phyloP scores from a whole-genome alignment of 2,329 filamentous ascomycete genomes.

The Hypoxylon sp. region DNA sequence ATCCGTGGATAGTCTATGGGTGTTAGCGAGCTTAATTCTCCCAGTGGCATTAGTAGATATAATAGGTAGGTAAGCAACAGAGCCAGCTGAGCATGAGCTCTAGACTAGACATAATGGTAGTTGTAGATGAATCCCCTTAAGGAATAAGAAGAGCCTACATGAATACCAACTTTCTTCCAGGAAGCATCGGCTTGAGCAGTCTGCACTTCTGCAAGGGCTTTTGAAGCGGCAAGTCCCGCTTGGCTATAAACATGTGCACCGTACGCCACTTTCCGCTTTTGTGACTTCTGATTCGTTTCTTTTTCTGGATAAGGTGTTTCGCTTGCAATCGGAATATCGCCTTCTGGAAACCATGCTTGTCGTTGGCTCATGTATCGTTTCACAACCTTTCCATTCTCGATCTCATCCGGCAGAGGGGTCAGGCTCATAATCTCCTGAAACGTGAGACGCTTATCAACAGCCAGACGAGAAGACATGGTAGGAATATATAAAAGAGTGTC shows the following conservation, averaged over 20 bases:
- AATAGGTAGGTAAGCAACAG: background rate
- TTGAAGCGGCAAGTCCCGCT: conserved; percentile 57
- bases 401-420: conserved; percentile 50
- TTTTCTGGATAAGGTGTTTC: conserved; percentile 7
- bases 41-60: background rate
- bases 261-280: conserved; percentile 51
- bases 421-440: conserved; percentile 58
- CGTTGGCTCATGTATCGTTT: conserved; percentile 57
- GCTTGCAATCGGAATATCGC: conserved; percentile 48
- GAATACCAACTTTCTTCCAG: conserved; percentile 55
- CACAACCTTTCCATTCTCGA: conserved; percentile 32
- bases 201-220: conserved; percentile 53
- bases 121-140: background rate
- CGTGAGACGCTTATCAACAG: conserved; percentile 47
- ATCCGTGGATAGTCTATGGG: conserved; percentile 68
- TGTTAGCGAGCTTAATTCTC: conserved; percentile 19
- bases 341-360: conserved; percentile 54
- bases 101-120: background rate
- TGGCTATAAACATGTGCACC: conserved; percentile 64
- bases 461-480: conserved; percentile 19
- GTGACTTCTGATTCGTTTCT: background rate
- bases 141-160: conserved; percentile 55
- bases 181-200: conserved; percentile 35
- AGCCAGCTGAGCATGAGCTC: background rate
- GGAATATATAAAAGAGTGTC: background rate